Evolutionary conservation across 805 yeast species (phyloP).

Genomic region (Wickerhamomyces subpelliculosus): DNA sequence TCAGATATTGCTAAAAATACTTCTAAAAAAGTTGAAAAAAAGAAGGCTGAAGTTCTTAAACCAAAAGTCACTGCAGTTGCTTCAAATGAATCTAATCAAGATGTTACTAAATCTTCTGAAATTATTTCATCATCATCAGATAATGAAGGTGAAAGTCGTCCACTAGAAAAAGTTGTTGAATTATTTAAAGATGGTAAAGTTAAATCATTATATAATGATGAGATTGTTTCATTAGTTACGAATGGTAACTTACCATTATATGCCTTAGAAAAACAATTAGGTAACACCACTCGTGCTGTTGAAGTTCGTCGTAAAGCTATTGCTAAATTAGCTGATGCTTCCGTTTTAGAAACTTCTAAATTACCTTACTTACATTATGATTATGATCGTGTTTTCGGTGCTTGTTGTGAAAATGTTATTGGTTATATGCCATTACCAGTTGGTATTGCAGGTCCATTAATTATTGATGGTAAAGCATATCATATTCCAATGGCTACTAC

Average conservation of each 20-base stretch:
- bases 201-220: conserved; percentile 59
- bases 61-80: conserved; percentile 10
- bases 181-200: conserved; percentile 67
- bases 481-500: conserved; percentile 99
- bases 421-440: conserved; percentile 96
- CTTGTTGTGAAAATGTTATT: conserved; percentile 97
- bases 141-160: conserved; percentile 34
- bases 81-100: conserved; percentile 7
- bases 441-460: conserved; percentile 95
- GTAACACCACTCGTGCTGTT: conserved; percentile 89
- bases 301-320: conserved; percentile 89
- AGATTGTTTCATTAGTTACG: conserved; percentile 63
- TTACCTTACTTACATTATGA: conserved; percentile 83
- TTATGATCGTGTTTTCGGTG: conserved; percentile 94
- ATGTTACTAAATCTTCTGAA: conserved; percentile 17
- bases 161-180: conserved; percentile 58
- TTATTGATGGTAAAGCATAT: conserved; percentile 80
- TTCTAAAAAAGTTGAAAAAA: conserved; percentile 27
- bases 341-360: conserved; percentile 61
- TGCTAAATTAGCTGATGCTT: conserved; percentile 74
- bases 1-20: conserved; percentile 22
- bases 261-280: conserved; percentile 89
- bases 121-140: conserved; percentile 24
- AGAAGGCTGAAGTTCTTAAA: conserved; percentile 29
- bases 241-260: conserved; percentile 82